Base-by-base conservation (phyloP, 208 protist genomes). In the Lotmaria passim region DNA sequence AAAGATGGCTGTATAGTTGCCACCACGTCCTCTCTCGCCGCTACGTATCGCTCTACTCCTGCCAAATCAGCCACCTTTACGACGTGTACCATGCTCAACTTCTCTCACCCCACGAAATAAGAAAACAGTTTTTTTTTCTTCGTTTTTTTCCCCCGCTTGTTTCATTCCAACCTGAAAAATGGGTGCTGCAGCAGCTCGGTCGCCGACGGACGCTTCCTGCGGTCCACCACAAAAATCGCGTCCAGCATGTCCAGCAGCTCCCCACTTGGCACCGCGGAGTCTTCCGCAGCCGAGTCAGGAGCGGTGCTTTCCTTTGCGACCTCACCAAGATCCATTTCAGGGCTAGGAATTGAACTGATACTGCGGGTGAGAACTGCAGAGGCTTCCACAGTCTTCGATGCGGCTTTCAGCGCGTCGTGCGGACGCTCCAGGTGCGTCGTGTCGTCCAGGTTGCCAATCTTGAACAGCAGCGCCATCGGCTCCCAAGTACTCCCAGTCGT, bases 371-470 rank as follows among this genome's bases (percentile, higher is more conserved):
- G 36, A 12, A 14, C 36, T 14, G 6, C 36, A 39, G 6, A 8
- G 14, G 8, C 43, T 21, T 12, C 14, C 46, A 56, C 59, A 50
- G 50, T 53, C 1, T 50, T 30, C 44, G 38, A 50, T 34, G 33
- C 68, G 26, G 14, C 65, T 62, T 69, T 50, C 39, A 69, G 60
- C 21, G 36, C 28, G 50, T 64, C 74, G 67, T 83, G 77, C 21
- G 78, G 82, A 6, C 73, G 78, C 24, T 79, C 70, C 41, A 67
- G 44, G 41, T 48, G 31, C 41, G 56, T 69, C 1, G 52, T 56
- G 38, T 86, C 83, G 33, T 78, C 55, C 19, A 89, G 72, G 30
- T 33, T 78, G 31, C 76, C 75, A 53, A 93, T 87, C 44, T 82
- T 69, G 69, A 83, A 90, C 33, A 93, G 65, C 41, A 93, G 72